Conservation (phyloP, 2,329 filamentous ascomycete genomes). For the Diaporthe batatas region DNA sequence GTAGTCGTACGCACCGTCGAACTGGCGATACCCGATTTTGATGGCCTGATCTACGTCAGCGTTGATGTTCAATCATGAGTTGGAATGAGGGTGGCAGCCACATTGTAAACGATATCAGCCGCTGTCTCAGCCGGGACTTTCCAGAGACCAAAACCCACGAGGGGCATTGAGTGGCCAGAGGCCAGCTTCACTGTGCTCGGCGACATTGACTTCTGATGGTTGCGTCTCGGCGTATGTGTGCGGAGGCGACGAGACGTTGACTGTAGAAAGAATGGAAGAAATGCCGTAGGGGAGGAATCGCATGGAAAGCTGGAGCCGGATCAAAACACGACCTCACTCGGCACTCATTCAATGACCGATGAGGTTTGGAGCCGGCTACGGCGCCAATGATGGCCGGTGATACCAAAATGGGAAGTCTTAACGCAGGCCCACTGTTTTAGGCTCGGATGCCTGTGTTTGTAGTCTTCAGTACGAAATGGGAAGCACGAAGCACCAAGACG, state of each 20-base stretch:
- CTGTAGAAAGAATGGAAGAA: background rate
- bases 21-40: conserved; percentile 1
- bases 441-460: background rate
- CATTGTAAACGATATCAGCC: conserved; percentile 6
- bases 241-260: too few relatives aligned
- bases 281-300: background rate
- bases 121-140: conserved; percentile 16
- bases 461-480: background rate
- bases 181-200: conserved; percentile 9
- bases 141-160: background rate
- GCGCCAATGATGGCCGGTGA: background rate
- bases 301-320: background rate
- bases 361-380: background rate
- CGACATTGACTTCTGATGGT: background rate
- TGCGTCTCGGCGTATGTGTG: background rate
- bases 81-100: background rate
- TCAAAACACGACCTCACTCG: background rate
- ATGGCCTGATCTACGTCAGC: background rate
- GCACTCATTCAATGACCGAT: background rate
- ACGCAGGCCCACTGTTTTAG: background rate
- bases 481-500: background rate
- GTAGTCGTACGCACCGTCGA: conserved; percentile 11
- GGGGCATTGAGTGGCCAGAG: conserved; percentile 6
- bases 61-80: background rate
- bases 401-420: background rate